phyloP scores from a whole-genome alignment of 2,329 filamentous ascomycete genomes.

The Aspergillus awamori region DNA sequence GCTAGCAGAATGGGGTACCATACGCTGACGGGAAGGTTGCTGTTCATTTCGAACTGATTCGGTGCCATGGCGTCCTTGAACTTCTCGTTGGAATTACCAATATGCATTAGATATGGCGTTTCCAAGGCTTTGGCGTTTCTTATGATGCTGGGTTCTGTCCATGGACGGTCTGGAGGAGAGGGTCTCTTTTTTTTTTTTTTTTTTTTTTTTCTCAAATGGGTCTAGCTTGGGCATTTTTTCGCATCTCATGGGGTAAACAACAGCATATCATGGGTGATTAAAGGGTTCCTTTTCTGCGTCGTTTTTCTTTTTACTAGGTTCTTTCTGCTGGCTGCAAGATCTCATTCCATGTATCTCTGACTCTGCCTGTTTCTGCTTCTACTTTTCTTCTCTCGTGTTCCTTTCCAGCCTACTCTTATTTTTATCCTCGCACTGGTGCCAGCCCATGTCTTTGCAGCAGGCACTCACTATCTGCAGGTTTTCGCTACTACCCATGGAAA shows the following conservation, averaged over 20 bases:
- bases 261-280: slow-evolving; percentile 28
- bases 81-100: slow-evolving; percentile 23
- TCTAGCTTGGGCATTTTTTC: slow-evolving; percentile 33
- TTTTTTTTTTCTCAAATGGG: slow-evolving; percentile 7
- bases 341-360: slow-evolving; percentile 25
- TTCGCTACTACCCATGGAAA: slow-evolving; percentile 14
- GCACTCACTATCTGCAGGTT: slow-evolving; percentile 11
- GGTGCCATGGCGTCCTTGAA: slow-evolving; percentile 15
- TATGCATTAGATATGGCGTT: slow-evolving; percentile 42
- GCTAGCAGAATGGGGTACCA: slow-evolving; percentile 80
- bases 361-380: slow-evolving; percentile 14
- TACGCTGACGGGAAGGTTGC: slow-evolving; percentile 55
- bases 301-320: slow-evolving; percentile 1
- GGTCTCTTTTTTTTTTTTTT: slow-evolving; percentile 7
- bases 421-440: neutral
- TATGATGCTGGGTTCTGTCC: slow-evolving; percentile 24
- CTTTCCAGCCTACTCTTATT: slow-evolving; percentile 10
- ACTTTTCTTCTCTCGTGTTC: slow-evolving; percentile 13
- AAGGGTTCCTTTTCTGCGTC: slow-evolving; percentile 20
- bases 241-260: slow-evolving; percentile 29
- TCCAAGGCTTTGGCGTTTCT: slow-evolving; percentile 29
- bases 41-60: slow-evolving; percentile 13
- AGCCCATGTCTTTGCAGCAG: neutral
- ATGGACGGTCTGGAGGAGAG: slow-evolving; percentile 31
- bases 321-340: slow-evolving; percentile 15